phyloP scores from a whole-genome alignment of 139 green algal genomes.

The Volvox reticuliferus region DNA sequence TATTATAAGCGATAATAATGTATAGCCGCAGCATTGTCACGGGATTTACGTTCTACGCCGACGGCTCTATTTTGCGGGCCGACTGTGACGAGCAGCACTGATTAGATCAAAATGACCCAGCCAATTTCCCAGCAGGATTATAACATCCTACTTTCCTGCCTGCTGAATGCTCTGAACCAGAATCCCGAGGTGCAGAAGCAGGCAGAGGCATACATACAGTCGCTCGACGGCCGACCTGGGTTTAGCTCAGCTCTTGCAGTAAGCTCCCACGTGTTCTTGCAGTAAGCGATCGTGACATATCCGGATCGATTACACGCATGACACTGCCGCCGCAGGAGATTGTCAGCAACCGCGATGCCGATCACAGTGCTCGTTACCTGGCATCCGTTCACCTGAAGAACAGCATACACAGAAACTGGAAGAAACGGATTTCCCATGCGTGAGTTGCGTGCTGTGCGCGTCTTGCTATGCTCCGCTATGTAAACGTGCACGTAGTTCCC shows the following conservation, averaged over 20 bases:
- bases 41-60: neutral
- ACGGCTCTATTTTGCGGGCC: neutral
- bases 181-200: conserved; percentile 74
- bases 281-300: too few species aligned
- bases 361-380: conserved; percentile 88
- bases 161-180: conserved; percentile 74
- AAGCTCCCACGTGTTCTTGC: neutral
- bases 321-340: conserved; percentile 78
- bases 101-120: conserved; percentile 27
- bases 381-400: conserved; percentile 94
- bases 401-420: conserved; percentile 85
- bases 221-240: conserved; percentile 72
- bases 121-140: conserved; percentile 57
- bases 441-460: conserved; percentile 2
- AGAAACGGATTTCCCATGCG: conserved; percentile 43
- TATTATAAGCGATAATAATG: too few species aligned
- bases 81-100: neutral
- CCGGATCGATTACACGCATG: neutral
- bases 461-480: neutral
- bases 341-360: conserved; percentile 70
- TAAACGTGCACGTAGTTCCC: too few species aligned
- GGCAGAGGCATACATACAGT: conserved; percentile 75
- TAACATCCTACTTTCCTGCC: conserved; percentile 57
- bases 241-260: conserved; percentile 92
- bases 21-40: neutral